Evolutionary conservation across 768 basidiomycete genomes (phyloP), one percentile per base, ranked within the genome.

Genomic region (Lactarius indigo): DNA sequence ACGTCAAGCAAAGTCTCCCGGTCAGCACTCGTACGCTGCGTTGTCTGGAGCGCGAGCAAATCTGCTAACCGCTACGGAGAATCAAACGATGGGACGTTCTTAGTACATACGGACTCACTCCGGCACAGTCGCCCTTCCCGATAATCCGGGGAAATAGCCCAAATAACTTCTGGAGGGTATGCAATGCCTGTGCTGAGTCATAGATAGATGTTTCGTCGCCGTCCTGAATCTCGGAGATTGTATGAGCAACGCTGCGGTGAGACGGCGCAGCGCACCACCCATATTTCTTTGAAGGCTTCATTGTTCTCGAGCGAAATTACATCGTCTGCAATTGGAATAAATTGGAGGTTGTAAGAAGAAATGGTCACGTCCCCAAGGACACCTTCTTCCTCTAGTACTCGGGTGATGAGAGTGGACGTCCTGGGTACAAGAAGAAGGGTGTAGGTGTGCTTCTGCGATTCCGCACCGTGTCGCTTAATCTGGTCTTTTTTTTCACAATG

Each of bases 351-450:
- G 77, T 94, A 96, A 33, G 92, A 85, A 23, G 87, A 86, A 35
- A 98, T 85, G 9, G 85, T 88, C 55, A 99, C 82, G 72, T 98
- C 96, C n/a, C 97, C 97, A 18, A 96, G 83, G 1, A 99, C 96
- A n/a, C 96, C 97, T 73, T 97, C 91, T 74, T 98, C 96, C 73
- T 98, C 95, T 54, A 99, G 79, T 69, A 95, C 88, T 64, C 88
- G 85, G 39, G 87, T 85, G 61, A 96, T 92, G 9, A 98, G 82
- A 6, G 90, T 90, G 2, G 97, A 98, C 42, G 85, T 80, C 47
- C 96, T 83, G 10, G 97, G 97, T 0, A 95, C 92, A 55, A 97
- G 85, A 31, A 99, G 79, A 39, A 98, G 76, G 28, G 90, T 96
- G 76, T 92, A 98, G 31, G 86, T 86, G 73, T 96, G 87, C 74